Evolutionary conservation across 306 rosid species (phyloP), one percentile per base, ranked within the genome.

Genomic region (Castanea sativa): DNA sequence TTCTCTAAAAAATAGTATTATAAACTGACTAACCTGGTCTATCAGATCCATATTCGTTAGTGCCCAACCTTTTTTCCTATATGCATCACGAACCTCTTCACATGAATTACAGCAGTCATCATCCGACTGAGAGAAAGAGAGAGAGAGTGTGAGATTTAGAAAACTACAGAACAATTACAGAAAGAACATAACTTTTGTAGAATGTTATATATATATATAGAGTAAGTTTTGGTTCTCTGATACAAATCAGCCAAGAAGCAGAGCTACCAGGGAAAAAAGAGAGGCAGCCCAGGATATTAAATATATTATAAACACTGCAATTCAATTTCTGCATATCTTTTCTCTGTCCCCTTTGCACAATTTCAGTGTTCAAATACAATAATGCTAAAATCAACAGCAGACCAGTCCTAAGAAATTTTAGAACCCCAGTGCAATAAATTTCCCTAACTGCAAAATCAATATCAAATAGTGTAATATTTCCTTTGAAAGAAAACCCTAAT

Each of bases 41-140:
- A 94, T 88, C 91, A 94, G 76, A 70, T 94, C 98, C 63, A 79
- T 79, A 88, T 94, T 90, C 18, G 96, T 76, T 83, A 92, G 14
- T 29, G 90, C 96, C 98, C 98, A 94, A 23, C 98, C 98, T 83
- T 78, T 94, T 88, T 94, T 90, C 87, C 83, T 87, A 81, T 94
- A 94, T 83, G 96, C 98, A 19, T 94, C 98, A 21, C 87, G 92
- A 79, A 94, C 96, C 82, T 92, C 98, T 83, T 94, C 98, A 75
- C 98, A 94, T 73, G 91, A 81, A 72, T 94, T 94, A 83, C 98
- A 94, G 69, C 98, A 94, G 6, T 92, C 82, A 64, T 90, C 94
- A 79, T 92, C 98, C 9, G 93, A 86, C 98, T 94, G 98, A 84
- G 86, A 60, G 71, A 38, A 69, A 30, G 76, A 78, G 76, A 60